Conservation (phyloP, 2,329 filamentous ascomycete species). For the Aspergillus ustus region DNA sequence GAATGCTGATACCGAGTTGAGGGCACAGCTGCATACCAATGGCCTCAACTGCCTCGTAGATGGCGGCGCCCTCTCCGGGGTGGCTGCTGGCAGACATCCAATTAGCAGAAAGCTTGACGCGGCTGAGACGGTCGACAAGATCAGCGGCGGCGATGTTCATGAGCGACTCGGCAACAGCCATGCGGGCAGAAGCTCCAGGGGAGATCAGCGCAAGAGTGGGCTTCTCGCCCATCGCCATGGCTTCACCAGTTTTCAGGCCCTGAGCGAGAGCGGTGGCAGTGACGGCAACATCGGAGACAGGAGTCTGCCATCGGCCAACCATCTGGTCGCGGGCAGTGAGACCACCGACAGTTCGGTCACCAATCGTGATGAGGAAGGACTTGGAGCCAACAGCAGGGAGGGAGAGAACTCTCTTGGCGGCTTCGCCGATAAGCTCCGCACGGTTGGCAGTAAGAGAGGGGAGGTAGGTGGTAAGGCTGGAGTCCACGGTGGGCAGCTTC, state of each 20-base stretch:
- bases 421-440: slow-evolving; percentile 63
- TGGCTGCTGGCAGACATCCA: slow-evolving; percentile 99
- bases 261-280: slow-evolving; percentile 79
- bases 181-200: slow-evolving; percentile 85
- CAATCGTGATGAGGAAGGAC: slow-evolving; percentile 95
- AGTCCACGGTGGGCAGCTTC: slow-evolving; percentile 73
- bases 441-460: slow-evolving; percentile 56
- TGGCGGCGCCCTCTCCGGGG: slow-evolving; percentile 85
- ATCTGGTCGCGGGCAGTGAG: slow-evolving; percentile 90
- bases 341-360: slow-evolving; percentile 88
- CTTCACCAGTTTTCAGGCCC: slow-evolving; percentile 80
- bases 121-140: slow-evolving; percentile 71
- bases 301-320: slow-evolving; percentile 94
- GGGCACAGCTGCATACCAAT: slow-evolving; percentile 93
- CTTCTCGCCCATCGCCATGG: slow-evolving; percentile 98
- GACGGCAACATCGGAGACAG: slow-evolving; percentile 91
- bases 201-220: slow-evolving; percentile 88
- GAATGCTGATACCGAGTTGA: slow-evolving; percentile 86
- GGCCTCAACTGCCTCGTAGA: slow-evolving; percentile 92
- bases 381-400: slow-evolving; percentile 95
- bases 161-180: slow-evolving; percentile 93
- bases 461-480: slow-evolving; percentile 69
- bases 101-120: slow-evolving; percentile 90
- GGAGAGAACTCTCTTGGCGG: slow-evolving; percentile 78
- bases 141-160: slow-evolving; percentile 89